Evolutionary conservation across 495 filamentous ascomycete genomes (phyloP), one percentile per base, ranked within the genome.

Genomic region (Aspergillus ostianus): DNA sequence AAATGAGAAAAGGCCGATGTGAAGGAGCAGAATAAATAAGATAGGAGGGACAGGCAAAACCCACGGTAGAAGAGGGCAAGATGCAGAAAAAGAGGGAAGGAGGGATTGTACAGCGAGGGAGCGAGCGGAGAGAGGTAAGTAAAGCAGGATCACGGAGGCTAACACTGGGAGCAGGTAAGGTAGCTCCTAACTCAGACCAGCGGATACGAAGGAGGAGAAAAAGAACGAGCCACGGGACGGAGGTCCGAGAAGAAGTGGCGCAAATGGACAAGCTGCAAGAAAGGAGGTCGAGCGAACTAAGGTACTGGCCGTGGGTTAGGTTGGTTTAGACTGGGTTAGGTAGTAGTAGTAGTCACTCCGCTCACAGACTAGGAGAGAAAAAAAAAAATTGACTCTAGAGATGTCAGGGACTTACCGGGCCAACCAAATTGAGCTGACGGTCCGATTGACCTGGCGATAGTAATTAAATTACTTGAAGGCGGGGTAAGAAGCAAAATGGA

Each of bases 181-280:
- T 53, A 51, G 17, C 23, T 53, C 32, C 52, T 54, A 54, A 56
- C 64, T 64, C 64, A 67, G 64, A 59, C 64, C 63, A 59, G 44
- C 44, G 56, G 48, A 58, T 55, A 63, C 60, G 62, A 65, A 63
- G 58, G 63, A 63, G 62, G 60, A 65, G 60, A 52, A 45, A 53
- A 32, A 41, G 36, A 47, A 65, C 66, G 62, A 68, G 62, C 66
- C 66, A 68, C 66, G 66, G 66, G 63, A 65, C 62, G 66, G 60
- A 55, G 59, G 54, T 58, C 60, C 57, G 29, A 66, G 57, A 52
- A 58, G 54, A 60, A 64, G 65, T 68, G 65, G 60, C 65, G 62
- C 62, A 64, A 64, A 61, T 61, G 53, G 20, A 13, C 52, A 41
- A 41, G 36, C 36, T 41, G 36, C 36, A 41, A 23, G 26, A 50